These are phyloP conservation scores for Xylariaceae sp. DNA, from an alignment of 2,329 filamentous ascomycete genomes.

Conservation along the genomic window DNA sequence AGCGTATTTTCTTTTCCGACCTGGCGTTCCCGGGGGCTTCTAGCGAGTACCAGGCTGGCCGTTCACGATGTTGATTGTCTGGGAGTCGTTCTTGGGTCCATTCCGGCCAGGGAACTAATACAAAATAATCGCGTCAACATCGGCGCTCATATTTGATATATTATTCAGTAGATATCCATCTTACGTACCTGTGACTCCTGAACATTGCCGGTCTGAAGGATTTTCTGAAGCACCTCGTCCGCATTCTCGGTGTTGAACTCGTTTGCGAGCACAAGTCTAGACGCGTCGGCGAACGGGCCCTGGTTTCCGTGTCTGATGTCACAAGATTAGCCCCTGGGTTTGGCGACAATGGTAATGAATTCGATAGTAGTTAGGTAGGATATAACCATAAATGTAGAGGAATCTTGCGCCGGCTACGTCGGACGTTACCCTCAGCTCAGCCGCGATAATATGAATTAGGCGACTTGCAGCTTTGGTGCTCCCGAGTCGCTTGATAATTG, in stretches of 20 bases:
- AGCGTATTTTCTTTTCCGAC: too few relatives aligned
- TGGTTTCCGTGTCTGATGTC: constrained; percentile 71
- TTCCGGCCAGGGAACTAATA: constrained; percentile 47
- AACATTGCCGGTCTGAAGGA: constrained; percentile 68
- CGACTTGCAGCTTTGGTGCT: neutral
- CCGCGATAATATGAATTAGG: neutral
- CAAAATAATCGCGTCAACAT: neutral
- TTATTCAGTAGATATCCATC: neutral
- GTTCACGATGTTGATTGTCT: constrained; percentile 39
- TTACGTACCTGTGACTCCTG: constrained; percentile 53
- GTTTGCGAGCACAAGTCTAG: constrained; percentile 68
- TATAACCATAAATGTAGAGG: neutral
- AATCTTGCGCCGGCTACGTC: neutral
- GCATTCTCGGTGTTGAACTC: constrained; percentile 81
- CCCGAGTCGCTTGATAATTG: neutral
- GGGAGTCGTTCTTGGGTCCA: constrained; percentile 49
- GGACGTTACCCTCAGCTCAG: neutral
- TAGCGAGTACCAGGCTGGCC: constrained; percentile 36
- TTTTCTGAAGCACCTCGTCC: constrained; percentile 75
- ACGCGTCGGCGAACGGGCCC: constrained; percentile 70
- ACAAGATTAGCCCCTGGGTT: neutral
- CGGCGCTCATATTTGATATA: neutral
- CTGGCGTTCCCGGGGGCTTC: neutral
- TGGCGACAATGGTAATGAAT: neutral
- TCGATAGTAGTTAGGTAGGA: neutral